Conservation (phyloP, 2,329 filamentous ascomycete genomes). For the Aspergillus aculeatus region DNA sequence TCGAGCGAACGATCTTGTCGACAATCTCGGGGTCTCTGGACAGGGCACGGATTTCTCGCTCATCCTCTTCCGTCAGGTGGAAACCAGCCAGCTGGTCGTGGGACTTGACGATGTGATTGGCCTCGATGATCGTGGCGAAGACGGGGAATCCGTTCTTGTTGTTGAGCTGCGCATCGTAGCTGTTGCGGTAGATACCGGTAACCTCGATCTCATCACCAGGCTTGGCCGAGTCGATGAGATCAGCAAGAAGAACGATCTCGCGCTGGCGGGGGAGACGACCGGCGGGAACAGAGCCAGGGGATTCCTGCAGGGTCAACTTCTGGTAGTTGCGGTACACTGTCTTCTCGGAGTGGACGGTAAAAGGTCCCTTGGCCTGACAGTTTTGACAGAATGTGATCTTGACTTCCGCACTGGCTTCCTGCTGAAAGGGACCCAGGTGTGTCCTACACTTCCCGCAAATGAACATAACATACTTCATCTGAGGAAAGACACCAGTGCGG, state of each 20-base stretch:
- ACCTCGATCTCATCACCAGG: conserved; percentile 97
- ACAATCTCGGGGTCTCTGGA: conserved; percentile 86
- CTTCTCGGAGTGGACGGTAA: conserved; percentile 94
- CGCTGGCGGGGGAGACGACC: conserved; percentile 89
- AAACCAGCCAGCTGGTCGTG: conserved; percentile 98
- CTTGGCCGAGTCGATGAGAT: conserved; percentile 94
- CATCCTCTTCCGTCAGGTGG: conserved; percentile 90
- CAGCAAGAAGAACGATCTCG: conserved; percentile 93
- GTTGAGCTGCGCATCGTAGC: conserved; percentile 95
- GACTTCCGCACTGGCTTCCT: conserved; percentile 94
- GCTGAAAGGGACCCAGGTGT: conserved; percentile 92
- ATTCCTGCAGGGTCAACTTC: conserved; percentile 94
- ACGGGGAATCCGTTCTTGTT: conserved; percentile 99
- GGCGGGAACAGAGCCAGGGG: conserved; percentile 92
- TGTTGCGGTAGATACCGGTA: conserved; percentile 95
- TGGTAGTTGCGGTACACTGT: conserved; percentile 99
- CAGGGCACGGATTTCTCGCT: conserved; percentile 83
- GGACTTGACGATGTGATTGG: conserved; percentile 94
- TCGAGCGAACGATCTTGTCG: conserved; percentile 88
- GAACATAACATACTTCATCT: conserved; percentile 98
- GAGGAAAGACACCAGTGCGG: conserved; percentile 91
- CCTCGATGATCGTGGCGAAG: conserved; percentile 95
- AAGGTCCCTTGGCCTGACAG: conserved; percentile 92
- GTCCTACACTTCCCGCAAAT: conserved; percentile 91
- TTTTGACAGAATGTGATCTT: conserved; percentile 96